These are phyloP conservation scores for Acephala macrosclerotiorum DNA, from an alignment of 2,329 filamentous ascomycete genomes.

Conservation along the genomic window DNA sequence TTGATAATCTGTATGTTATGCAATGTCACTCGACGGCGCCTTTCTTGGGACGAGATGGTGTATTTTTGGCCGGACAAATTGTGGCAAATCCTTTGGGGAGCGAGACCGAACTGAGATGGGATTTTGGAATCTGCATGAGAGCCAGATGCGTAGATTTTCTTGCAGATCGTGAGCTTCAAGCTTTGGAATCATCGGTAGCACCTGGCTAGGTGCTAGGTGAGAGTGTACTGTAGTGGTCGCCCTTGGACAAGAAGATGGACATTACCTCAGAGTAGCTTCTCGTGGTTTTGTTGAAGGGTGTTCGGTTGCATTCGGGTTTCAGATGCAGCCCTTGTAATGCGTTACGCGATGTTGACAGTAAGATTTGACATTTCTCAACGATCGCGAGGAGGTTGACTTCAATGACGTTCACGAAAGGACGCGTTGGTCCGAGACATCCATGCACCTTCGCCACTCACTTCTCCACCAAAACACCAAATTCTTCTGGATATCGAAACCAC, in stretches of 20 bases:
- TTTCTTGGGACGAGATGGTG: not conserved
- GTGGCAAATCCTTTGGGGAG: not conserved
- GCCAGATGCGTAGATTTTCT: not conserved
- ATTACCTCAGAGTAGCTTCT: too few species aligned
- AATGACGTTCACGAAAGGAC: not conserved
- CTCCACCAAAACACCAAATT: not conserved
- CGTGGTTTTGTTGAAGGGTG: too few species aligned
- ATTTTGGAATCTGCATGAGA: not conserved
- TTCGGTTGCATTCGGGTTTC: not conserved
- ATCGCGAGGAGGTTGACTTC: not conserved
- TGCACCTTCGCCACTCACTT: not conserved
- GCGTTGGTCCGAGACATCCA: slow-evolving; percentile 3
- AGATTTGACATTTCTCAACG: not conserved
- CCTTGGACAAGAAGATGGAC: too few species aligned
- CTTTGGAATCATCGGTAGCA: not conserved
- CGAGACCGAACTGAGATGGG: not conserved
- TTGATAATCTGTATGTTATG: slow-evolving; percentile 11
- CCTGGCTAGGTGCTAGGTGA: too few species aligned
- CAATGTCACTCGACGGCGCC: slow-evolving; percentile 7
- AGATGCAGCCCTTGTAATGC: not conserved
- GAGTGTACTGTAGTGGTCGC: too few species aligned
- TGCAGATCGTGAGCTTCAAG: not conserved
- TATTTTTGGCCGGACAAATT: not conserved
- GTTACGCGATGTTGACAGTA: too few species aligned
- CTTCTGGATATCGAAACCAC: not conserved